Conservation (phyloP, 352 stramenopile genomes). For the Globisporangium irregulare region DNA sequence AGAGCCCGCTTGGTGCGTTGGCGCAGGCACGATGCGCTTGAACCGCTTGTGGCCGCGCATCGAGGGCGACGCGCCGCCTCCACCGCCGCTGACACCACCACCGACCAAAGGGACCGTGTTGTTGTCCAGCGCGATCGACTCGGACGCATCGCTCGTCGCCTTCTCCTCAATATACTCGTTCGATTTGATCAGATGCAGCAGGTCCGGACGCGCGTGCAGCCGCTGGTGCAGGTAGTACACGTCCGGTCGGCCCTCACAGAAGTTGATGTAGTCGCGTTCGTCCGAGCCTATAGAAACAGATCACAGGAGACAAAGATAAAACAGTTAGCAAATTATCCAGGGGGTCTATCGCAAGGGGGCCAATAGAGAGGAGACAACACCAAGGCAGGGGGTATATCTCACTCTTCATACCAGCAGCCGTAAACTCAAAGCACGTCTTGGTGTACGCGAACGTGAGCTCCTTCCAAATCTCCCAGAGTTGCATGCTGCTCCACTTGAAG, state of each 20-base stretch:
- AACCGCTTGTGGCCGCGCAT: slow-evolving; percentile 59
- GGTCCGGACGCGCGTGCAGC: slow-evolving; percentile 62
- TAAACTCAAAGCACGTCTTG: slow-evolving; percentile 83
- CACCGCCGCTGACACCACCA: background rate
- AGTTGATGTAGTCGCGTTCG: slow-evolving; percentile 78
- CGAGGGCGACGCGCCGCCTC: slow-evolving; percentile 20
- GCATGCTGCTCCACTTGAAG: slow-evolving; percentile 80
- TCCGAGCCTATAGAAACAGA: slow-evolving; percentile 43
- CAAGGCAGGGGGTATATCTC: slow-evolving; percentile 26
- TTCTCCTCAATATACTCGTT: slow-evolving; percentile 85
- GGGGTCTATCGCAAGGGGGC: background rate
- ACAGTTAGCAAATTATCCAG: slow-evolving; percentile 18
- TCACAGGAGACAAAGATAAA: slow-evolving; percentile 18
- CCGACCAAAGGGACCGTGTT: slow-evolving; percentile 6
- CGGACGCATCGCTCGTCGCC: slow-evolving; percentile 53
- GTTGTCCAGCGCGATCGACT: slow-evolving; percentile 28
- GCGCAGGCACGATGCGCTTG: slow-evolving; percentile 44
- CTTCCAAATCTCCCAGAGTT: slow-evolving; percentile 84
- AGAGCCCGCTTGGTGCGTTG: background rate
- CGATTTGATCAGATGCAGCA: slow-evolving; percentile 79
- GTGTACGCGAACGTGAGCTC: slow-evolving; percentile 79
- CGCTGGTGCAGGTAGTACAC: slow-evolving; percentile 82
- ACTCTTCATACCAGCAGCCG: slow-evolving; percentile 82
- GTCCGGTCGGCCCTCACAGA: slow-evolving; percentile 66
- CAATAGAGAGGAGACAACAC: background rate